Percentiles rank a stretch among this genome's conserved stretches.
phyloP scores from a whole-genome alignment of 768 basidiomycete genomes.

The Auricularia heimuer region DNA sequence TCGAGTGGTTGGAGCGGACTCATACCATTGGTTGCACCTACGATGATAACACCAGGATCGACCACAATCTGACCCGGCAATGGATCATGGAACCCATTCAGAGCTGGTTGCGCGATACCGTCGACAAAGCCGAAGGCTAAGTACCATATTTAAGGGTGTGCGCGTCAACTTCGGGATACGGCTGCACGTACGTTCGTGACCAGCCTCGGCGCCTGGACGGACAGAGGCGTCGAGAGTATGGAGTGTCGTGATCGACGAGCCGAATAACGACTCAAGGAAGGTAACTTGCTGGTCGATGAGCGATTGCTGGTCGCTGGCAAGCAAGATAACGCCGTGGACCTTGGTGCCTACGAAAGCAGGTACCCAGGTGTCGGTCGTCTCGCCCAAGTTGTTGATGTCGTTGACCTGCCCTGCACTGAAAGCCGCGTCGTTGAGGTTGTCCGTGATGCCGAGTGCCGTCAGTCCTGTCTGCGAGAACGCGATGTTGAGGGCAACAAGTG shows the following conservation, averaged over 20 bases:
- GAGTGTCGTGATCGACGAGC: constrained; percentile 31
- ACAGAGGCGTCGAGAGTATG: constrained; percentile 26
- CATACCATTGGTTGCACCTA: constrained; percentile 9
- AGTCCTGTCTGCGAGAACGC: constrained; percentile 44
- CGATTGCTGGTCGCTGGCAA: neutral
- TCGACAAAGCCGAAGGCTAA: constrained; percentile 19
- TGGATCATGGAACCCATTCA: constrained; percentile 19
- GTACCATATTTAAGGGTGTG: no score
- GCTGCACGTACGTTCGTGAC: constrained; percentile 15
- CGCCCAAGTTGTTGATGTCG: constrained; percentile 17
- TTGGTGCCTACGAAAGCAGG: neutral
- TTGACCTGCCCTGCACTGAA: constrained; percentile 35
- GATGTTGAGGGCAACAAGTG: constrained; percentile 39
- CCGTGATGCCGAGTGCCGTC: constrained; percentile 28
- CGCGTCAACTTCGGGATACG: no score
- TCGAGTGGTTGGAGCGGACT: neutral
- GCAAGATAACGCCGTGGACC: neutral
- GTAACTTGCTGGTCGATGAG: neutral
- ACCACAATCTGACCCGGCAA: constrained; percentile 17
- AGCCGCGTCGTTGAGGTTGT: constrained; percentile 27
- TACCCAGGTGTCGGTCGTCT: neutral
- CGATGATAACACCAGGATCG: constrained; percentile 19
- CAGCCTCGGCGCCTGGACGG: constrained; percentile 16
- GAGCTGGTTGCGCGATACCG: constrained; percentile 22
- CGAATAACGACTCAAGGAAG: constrained; percentile 18